Evolutionary conservation across 345 rosid genomes (phyloP).

Genomic region (Lepidium aucheri): DNA sequence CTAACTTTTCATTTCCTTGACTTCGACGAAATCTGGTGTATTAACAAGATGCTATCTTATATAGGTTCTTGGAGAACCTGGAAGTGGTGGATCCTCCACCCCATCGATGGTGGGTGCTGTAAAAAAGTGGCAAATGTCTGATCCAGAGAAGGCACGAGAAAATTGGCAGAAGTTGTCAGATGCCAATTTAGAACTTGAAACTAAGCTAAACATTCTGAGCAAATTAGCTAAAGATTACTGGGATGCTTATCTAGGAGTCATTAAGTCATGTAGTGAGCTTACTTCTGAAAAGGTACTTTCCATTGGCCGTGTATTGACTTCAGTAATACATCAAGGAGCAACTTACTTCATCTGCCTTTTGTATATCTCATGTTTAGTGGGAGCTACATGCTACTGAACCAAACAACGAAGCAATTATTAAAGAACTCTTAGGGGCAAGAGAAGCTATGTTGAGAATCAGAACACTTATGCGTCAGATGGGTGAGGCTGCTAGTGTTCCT

Average conservation of each 20-base stretch:
- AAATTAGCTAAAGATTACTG: constrained; percentile 69
- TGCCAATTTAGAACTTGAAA: constrained; percentile 68
- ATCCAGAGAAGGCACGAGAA: constrained; percentile 70
- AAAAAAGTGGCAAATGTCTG: constrained; percentile 86
- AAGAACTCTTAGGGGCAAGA: constrained; percentile 62
- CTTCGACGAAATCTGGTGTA: background rate
- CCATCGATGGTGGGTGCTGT: constrained; percentile 99
- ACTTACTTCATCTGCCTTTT: constrained; percentile 13
- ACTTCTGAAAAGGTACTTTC: constrained; percentile 59
- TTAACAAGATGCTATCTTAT: constrained; percentile 13
- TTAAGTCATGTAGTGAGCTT: constrained; percentile 60
- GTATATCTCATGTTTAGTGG: constrained; percentile 60
- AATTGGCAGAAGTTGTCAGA: constrained; percentile 76
- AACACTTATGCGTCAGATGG: constrained; percentile 70
- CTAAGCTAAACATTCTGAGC: constrained; percentile 51
- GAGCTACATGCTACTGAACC: constrained; percentile 50
- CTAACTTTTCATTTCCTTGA: background rate
- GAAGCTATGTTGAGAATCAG: constrained; percentile 71
- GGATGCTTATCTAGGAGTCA: constrained; percentile 46
- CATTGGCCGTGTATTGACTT: background rate
- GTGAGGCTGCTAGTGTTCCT: constrained; percentile 81
- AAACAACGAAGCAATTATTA: constrained; percentile 46
- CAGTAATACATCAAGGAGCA: background rate
- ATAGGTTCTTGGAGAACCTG: constrained; percentile 92
- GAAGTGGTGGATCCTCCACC: constrained; percentile 94